These are phyloP conservation scores for Tulasnella sp. DNA, from an alignment of 768 basidiomycete species.

Conservation along the genomic window DNA sequence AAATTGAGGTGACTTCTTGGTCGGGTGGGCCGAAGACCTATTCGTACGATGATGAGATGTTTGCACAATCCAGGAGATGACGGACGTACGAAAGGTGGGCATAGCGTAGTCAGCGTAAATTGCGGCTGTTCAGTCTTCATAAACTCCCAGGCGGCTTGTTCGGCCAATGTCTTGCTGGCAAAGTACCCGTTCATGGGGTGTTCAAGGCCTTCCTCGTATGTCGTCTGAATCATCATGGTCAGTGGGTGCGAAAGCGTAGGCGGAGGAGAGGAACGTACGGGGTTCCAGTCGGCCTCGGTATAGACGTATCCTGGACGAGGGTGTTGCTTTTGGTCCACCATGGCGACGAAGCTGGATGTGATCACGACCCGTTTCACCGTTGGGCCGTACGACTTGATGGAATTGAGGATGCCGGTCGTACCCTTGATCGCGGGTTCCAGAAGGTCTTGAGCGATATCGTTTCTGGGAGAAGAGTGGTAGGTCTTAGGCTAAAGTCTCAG, in stretches of 20 bases:
- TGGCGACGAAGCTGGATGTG: slow-evolving; percentile 22
- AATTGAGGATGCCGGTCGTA: slow-evolving; percentile 19
- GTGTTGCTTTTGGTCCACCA: slow-evolving; percentile 14
- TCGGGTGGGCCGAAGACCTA: slow-evolving; percentile 16
- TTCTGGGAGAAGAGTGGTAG: not conserved
- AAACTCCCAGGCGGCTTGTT: slow-evolving; percentile 45
- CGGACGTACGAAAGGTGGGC: slow-evolving; percentile 39
- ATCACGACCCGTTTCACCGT: slow-evolving; percentile 23
- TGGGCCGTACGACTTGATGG: slow-evolving; percentile 13
- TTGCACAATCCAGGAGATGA: not conserved
- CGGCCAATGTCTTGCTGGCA: slow-evolving; percentile 53
- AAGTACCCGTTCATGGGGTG: slow-evolving; percentile 29
- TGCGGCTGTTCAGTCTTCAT: slow-evolving; percentile 32
- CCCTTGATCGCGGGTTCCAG: slow-evolving; percentile 21
- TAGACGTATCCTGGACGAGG: slow-evolving; percentile 17
- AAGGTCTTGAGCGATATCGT: slow-evolving; percentile 9
- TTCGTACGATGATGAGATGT: not conserved
- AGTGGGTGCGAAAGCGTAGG: not conserved
- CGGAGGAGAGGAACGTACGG: slow-evolving; percentile 3
- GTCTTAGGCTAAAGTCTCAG: not conserved
- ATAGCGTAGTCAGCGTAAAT: slow-evolving; percentile 37
- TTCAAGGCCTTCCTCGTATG: not conserved
- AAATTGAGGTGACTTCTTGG: slow-evolving; percentile 14
- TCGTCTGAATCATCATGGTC: slow-evolving; percentile 5
- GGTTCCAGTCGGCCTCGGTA: slow-evolving; percentile 20